Evolutionary conservation across 1,284 basidiomycete species (phyloP).

Genomic region (Malassezia slooffiae): DNA sequence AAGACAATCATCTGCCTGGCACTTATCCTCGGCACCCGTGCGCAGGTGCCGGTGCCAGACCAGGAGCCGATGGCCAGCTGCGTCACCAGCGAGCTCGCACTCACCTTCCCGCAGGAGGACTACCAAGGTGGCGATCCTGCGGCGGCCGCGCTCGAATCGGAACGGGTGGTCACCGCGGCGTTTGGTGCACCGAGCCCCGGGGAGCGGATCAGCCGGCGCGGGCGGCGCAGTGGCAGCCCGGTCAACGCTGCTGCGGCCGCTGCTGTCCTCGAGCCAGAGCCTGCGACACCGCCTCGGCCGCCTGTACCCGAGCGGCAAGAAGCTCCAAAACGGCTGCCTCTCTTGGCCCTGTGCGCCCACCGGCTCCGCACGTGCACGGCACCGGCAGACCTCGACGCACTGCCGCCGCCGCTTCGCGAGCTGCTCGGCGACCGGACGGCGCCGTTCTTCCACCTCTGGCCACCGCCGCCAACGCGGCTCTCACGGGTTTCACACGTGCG

Average conservation of each 20-base stretch:
- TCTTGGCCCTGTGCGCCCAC: slow-evolving; percentile 7
- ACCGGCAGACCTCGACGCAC: not conserved
- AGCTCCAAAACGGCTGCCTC: too few species aligned
- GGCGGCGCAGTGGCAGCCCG: not conserved
- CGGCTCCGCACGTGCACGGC: slow-evolving; percentile 7
- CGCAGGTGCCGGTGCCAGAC: slow-evolving; percentile 9
- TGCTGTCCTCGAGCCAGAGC: too few species aligned
- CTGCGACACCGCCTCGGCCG: not conserved
- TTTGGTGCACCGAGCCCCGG: slow-evolving; percentile 12
- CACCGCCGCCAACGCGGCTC: slow-evolving; percentile 11
- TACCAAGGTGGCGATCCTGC: slow-evolving; percentile 17
- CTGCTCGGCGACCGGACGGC: slow-evolving; percentile 8
- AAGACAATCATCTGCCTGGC: slow-evolving; percentile 19
- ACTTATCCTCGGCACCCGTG: slow-evolving; percentile 13
- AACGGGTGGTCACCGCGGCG: slow-evolving; percentile 8
- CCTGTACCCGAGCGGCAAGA: too few species aligned
- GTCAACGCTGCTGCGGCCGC: too few species aligned
- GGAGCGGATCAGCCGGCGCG: slow-evolving; percentile 5
- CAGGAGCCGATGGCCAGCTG: slow-evolving; percentile 14
- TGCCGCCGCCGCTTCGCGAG: slow-evolving; percentile 8
- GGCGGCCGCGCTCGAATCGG: not conserved
- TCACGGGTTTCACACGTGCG: slow-evolving; percentile 11
- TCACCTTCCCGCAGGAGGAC: slow-evolving; percentile 9
- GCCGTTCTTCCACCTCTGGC: slow-evolving; percentile 19
- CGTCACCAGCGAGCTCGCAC: slow-evolving; percentile 15